A percentile compares a stretch with the other conserved stretches of the same genome.
These are phyloP conservation scores for Silene coronaria DNA, from an alignment of 179 eudicot genomes.

Conservation along the genomic window DNA sequence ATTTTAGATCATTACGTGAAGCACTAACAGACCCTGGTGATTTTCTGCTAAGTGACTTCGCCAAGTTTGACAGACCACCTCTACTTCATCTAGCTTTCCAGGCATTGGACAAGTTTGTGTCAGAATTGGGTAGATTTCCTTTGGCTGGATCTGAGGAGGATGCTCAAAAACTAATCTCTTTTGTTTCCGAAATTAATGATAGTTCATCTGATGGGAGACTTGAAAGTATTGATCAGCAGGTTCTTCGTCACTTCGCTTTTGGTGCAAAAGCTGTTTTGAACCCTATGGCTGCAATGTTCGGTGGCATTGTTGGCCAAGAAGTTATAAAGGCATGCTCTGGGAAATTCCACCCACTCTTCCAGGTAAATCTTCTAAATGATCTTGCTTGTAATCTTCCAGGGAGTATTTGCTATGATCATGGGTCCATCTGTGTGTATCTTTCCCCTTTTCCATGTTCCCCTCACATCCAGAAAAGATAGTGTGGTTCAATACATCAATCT, in stretches of 20 bases:
- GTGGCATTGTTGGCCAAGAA: conserved; percentile 97
- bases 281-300: conserved; percentile 99
- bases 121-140: conserved; percentile 59
- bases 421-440: neutral
- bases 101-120: conserved; percentile 67
- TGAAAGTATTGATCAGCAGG: conserved; percentile 51
- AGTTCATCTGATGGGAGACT: conserved; percentile 50
- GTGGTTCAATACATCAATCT: neutral
- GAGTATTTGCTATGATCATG: neutral
- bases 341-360: conserved; percentile 88
- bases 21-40: conserved; percentile 81
- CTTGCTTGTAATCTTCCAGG: neutral
- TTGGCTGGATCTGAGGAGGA: conserved; percentile 84
- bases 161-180: conserved; percentile 71
- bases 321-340: conserved; percentile 97
- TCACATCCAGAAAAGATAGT: neutral
- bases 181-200: conserved; percentile 46
- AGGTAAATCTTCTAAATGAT: conserved; percentile 38
- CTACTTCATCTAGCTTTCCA: conserved; percentile 85
- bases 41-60: conserved; percentile 76
- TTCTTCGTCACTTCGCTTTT: conserved; percentile 58
- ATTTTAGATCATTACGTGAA: conserved; percentile 68
- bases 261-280: conserved; percentile 88
- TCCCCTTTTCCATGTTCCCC: neutral
- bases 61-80: conserved; percentile 94